A percentile compares a stretch with the other conserved stretches of the same genome.
Evolutionary conservation across 169 alveolate genomes (phyloP).

Genomic region (Besnoitia besnoiti): DNA sequence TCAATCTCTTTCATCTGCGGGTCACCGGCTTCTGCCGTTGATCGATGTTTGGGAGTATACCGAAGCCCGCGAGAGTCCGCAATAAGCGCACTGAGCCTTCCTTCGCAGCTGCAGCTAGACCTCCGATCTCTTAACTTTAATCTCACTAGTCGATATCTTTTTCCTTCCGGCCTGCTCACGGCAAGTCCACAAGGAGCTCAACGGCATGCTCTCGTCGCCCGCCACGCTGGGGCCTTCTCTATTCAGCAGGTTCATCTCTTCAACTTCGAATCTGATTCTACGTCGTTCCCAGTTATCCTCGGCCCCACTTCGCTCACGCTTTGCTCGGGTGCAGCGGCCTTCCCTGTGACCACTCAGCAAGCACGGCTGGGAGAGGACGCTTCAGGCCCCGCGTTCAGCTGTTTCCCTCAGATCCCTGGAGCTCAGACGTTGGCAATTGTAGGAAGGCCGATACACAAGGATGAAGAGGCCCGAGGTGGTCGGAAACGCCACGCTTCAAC

Average conservation of each 20-base stretch:
- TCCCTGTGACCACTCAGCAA: not conserved
- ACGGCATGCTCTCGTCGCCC: not conserved
- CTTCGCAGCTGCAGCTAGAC: not conserved
- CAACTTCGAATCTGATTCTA: not conserved
- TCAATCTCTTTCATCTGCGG: not conserved
- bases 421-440: not conserved
- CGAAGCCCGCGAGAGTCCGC: not conserved
- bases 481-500: not conserved
- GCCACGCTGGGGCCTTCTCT: not conserved
- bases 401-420: no score
- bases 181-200: not conserved
- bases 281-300: not conserved
- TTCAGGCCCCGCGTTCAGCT: no score
- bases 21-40: not conserved
- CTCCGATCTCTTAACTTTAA: not conserved
- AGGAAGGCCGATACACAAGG: not conserved
- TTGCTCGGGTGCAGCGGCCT: not conserved
- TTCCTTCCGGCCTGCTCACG: not conserved
- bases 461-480: not conserved
- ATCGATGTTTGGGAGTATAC: not conserved
- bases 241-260: constrained; percentile 1
- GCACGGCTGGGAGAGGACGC: no score
- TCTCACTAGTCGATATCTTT: not conserved
- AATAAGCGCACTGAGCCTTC: not conserved
- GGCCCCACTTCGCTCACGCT: not conserved